phyloP scores from a whole-genome alignment of 257 asterid species.

The Knoxia roxburghii region DNA sequence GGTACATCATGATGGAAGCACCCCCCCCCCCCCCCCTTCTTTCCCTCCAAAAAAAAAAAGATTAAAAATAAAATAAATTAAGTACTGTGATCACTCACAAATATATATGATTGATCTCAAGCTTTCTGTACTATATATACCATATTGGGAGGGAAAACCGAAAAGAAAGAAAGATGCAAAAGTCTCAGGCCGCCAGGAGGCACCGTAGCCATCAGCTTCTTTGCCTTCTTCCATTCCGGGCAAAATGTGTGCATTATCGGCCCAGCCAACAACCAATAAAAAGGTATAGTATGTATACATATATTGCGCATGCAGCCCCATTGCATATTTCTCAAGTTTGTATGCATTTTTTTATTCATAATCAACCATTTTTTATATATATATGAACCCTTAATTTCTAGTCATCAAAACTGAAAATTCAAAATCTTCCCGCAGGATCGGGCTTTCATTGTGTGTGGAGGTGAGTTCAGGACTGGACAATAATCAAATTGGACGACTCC shows the following conservation, averaged over 20 bases:
- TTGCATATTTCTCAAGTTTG: background rate
- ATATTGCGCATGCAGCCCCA: background rate
- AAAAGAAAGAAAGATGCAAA: background rate
- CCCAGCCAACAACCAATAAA: background rate
- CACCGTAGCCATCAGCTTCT: background rate
- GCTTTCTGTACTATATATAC: background rate
- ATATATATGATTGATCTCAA: background rate
- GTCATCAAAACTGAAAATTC: background rate
- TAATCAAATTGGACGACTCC: background rate
- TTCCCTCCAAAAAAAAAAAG: background rate
- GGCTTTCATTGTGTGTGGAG: too few species aligned
- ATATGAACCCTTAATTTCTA: background rate
- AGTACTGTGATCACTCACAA: background rate
- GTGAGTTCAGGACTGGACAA: too few species aligned
- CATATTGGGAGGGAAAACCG: background rate
- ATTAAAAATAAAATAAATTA: background rate
- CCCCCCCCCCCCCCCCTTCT: too few species aligned
- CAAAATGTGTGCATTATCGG: background rate
- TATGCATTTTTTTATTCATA: too few species aligned
- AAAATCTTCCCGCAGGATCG: too few species aligned
- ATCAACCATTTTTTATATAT: too few species aligned
- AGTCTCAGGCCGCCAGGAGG: background rate
- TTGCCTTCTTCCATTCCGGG: background rate
- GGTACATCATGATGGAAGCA: too few species aligned
- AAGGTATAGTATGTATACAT: background rate